Conservation (phyloP, 2,329 filamentous ascomycete species). For the Kalmusia sp. region DNA sequence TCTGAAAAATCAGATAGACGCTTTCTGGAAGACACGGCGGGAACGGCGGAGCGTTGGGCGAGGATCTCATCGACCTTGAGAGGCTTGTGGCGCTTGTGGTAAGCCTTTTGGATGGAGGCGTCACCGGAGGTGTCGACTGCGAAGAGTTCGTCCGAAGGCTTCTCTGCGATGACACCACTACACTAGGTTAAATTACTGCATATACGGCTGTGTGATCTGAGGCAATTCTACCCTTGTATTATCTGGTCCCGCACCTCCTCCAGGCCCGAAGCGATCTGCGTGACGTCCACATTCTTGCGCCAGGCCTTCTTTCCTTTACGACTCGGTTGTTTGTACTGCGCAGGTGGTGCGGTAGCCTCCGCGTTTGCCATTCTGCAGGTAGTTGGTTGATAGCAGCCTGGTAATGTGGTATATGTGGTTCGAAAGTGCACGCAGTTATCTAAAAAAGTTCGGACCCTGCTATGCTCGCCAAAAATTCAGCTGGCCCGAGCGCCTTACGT, state of each 20-base stretch:
- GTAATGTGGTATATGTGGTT: too few species aligned
- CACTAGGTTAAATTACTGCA: conserved; percentile 21
- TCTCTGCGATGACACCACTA: conserved; percentile 86
- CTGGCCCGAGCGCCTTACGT: background rate
- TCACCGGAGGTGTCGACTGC: conserved; percentile 79
- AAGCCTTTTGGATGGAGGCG: conserved; percentile 67
- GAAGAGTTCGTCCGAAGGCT: conserved; percentile 83
- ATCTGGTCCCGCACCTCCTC: conserved; percentile 87
- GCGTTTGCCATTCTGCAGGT: conserved; percentile 26
- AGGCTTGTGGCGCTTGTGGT: conserved; percentile 73
- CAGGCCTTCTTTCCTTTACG: conserved; percentile 98
- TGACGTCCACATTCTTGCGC: conserved; percentile 97
- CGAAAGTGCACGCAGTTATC: background rate
- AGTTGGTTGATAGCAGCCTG: background rate
- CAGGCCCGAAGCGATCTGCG: conserved; percentile 82
- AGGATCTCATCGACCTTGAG: conserved; percentile 94
- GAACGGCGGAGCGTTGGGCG: conserved; percentile 79
- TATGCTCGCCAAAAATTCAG: conserved; percentile 1
- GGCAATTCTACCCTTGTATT: conserved; percentile 75
- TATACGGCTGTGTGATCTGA: background rate
- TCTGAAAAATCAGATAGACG: conserved; percentile 76
- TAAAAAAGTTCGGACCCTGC: conserved; percentile 9
- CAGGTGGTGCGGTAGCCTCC: conserved; percentile 63
- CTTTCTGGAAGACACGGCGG: conserved; percentile 80
- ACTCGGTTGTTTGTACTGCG: conserved; percentile 85